phyloP scores from a whole-genome alignment of 352 stramenopile species.

The Pythium periplocum region DNA sequence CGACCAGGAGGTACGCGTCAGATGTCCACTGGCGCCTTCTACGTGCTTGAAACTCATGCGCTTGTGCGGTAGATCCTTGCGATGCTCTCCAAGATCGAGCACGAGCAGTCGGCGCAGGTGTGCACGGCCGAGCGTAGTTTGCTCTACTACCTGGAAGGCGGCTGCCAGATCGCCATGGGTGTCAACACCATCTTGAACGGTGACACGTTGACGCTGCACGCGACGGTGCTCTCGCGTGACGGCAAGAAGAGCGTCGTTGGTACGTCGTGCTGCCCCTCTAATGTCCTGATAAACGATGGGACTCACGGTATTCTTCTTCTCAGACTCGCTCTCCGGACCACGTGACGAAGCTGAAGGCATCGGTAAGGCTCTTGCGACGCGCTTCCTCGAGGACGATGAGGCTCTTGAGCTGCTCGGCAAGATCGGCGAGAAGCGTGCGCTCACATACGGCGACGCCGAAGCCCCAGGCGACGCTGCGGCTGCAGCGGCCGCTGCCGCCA shows the following conservation, averaged over 20 bases:
- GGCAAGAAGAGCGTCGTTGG: conserved; percentile 51
- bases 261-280: conserved; percentile 14
- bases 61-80: conserved; percentile 42
- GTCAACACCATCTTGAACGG: conserved; percentile 63
- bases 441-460: conserved; percentile 72
- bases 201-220: conserved; percentile 61
- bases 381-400: conserved; percentile 50
- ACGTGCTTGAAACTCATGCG: background rate
- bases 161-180: conserved; percentile 86
- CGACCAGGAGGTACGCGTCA: conserved; percentile 38
- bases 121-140: conserved; percentile 82
- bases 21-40: too few species aligned
- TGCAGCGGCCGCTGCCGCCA: conserved; percentile 38
- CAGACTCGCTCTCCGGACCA: conserved; percentile 46
- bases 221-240: conserved; percentile 68
- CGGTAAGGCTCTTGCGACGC: conserved; percentile 53
- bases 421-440: conserved; percentile 56
- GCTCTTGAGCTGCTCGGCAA: conserved; percentile 57
- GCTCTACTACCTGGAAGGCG: conserved; percentile 76
- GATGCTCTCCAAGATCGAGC: conserved; percentile 73
- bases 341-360: conserved; percentile 53
- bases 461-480: conserved; percentile 58
- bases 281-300: background rate
- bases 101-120: conserved; percentile 70
- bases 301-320: background rate